Base-by-base conservation (phyloP, 805 yeast species). In the Ogataea thermomethanolica region DNA sequence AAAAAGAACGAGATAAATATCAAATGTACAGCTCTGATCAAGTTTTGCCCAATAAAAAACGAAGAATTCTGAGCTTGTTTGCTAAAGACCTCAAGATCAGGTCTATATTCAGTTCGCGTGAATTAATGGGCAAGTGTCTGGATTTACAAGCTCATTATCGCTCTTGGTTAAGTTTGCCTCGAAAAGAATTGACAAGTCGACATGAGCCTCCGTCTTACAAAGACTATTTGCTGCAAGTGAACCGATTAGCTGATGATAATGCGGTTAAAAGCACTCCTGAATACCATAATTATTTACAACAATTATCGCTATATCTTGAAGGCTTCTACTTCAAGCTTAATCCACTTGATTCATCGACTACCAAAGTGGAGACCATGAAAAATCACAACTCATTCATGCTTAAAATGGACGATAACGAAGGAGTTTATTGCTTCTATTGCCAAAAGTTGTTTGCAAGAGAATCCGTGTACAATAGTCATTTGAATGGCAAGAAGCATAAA, bases 401-500 rank as follows among this genome's bases (percentile, higher is more conserved):
- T n/a, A 27, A 26, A 20, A 15, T 33, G 21, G 43, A 49, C 2
- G 62, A 60, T 4, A 7, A 14, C 20, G 61, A 54, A 2, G 42
- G 53, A 4, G 43, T 75, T 1, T 83, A 59, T 49, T 91, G 97
- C 56, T 47, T 59, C 4, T 70, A 73, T 0, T 91, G 97, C 56
- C 69, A 74, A 22, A 83, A 77, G 53, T 41, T 53, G 13, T 89
- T 86, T 56, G 65, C 84, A 10, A 81, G 82, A 37, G 65, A 65
- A 21, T 63, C 88, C 0, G 93, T 85, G 0, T 89, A 69, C 55
- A 61, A 72, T 4, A 79, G 75, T 3, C 97, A 91, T 67, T 59
- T 87, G 20, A 44, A 53, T 1, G 95, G 96, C 1, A 85, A 84
- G 56, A 81, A 81, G 50, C 97, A 91, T 56, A 64, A 70, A 41